Base-by-base conservation (phyloP, 768 basidiomycete species). In the Boletales sp. region DNA sequence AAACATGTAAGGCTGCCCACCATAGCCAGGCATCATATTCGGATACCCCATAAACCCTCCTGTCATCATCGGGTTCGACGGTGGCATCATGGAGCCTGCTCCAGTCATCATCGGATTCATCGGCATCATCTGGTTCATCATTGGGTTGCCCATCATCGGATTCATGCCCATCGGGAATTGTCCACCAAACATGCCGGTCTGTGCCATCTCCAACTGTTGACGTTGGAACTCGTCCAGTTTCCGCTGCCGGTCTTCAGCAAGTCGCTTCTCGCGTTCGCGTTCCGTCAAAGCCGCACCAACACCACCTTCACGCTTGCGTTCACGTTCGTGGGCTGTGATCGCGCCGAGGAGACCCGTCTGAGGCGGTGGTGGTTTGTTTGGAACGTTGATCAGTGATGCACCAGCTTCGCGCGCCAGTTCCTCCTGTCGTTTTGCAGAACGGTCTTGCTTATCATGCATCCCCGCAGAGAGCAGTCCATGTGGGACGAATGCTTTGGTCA, bases 301-400 rank as follows among this genome's bases (percentile, higher is more conserved):
- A 34, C 95, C 95, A 45, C 96, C 94, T 51, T 95, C 94, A 28
- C 93, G 84, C 63, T 95, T 92, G 53, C 92, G 78, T 49, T 98
- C 95, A 46, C 91, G 81, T 69, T 99, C 93, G 65, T 96, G 93
- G 9, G 88, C 90, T 38, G 93, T 93, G 60, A 98, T 93, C 2
- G 95, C 95, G 15, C 96, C 96, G 43, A 99, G 83, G 38, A 98
- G 78, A 35, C 96, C 96, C 38, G 89, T 91, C 70, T 95, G 93
- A 8, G 96, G 94, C 2, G 92, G 90, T 0, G 91, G 93, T 0
- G 94, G 93, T 64, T 95, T 95, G 62, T 85, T 83, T 5, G 91
- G 92, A n/a, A 99, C 91, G 65, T 95, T 94, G 73, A 98, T 85
- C 46, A 98, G 78, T 5, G 93, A 92, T 14, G 83, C 89, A 28